These are phyloP conservation scores for Bothriochloa decipiens DNA, from an alignment of 176 grass and related monocot species.

Conservation along the genomic window DNA sequence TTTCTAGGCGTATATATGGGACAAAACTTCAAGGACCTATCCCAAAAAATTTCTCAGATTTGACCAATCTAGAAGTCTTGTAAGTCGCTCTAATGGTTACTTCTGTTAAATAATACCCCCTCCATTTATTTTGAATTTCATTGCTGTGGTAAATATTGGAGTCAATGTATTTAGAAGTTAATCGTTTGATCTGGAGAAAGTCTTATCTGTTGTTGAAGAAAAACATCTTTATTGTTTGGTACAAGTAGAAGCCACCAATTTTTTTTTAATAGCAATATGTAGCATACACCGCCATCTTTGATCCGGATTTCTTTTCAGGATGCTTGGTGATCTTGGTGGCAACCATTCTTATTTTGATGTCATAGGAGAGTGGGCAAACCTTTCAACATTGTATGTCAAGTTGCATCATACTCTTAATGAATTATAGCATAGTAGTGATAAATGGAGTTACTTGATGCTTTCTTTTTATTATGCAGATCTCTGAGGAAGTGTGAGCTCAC, in stretches of 20 bases:
- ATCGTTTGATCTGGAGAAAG: background rate
- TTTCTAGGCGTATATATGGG: constrained; percentile 62
- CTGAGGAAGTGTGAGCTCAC: constrained; percentile 43
- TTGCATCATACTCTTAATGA: background rate
- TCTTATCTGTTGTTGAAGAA: background rate
- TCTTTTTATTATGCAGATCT: constrained; percentile 45
- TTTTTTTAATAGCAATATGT: constrained; percentile 19
- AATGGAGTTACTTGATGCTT: background rate
- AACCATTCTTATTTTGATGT: constrained; percentile 32
- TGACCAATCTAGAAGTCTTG: constrained; percentile 56
- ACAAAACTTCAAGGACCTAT: constrained; percentile 61
- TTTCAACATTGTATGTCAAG: constrained; percentile 47
- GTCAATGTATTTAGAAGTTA: background rate
- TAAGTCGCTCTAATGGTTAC: constrained; percentile 41
- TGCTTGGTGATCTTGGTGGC: constrained; percentile 56
- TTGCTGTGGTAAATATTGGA: background rate
- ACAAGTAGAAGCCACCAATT: background rate
- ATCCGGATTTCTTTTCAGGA: constrained; percentile 31
- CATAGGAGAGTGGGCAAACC: constrained; percentile 37
- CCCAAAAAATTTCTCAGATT: constrained; percentile 42
- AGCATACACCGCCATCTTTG: background rate
- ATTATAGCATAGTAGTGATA: background rate
- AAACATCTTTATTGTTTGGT: background rate
- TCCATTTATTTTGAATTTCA: background rate
- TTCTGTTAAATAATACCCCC: background rate